These are phyloP conservation scores for Pythium rishiriense DNA, from an alignment of 352 stramenopile genomes.

Conservation along the genomic window DNA sequence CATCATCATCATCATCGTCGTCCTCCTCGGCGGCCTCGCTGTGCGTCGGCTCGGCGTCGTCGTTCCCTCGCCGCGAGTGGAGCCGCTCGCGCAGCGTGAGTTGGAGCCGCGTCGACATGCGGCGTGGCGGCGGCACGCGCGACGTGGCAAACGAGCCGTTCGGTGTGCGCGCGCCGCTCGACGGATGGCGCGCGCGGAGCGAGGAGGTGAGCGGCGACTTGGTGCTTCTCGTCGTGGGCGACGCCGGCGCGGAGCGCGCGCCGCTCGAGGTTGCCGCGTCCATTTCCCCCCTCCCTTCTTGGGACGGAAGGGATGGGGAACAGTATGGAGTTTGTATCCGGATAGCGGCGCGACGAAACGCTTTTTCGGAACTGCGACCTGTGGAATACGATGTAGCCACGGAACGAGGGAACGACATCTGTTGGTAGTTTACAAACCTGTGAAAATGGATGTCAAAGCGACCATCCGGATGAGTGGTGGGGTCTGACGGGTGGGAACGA, in stretches of 20 bases:
- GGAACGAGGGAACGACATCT: no score
- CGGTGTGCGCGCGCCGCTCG: neutral
- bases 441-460: no score
- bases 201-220: neutral
- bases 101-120: constrained; percentile 29
- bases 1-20: constrained; percentile 4
- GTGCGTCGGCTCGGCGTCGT: neutral
- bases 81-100: constrained; percentile 25
- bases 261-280: neutral
- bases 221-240: neutral
- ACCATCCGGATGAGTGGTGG: no score
- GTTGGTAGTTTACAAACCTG: no score
- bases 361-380: no score
- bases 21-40: neutral
- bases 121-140: constrained; percentile 16
- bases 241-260: neutral
- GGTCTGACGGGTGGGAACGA: no score
- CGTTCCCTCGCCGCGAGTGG: constrained; percentile 9
- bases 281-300: neutral
- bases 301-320: no score
- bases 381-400: no score
- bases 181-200: constrained; percentile 1
- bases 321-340: no score
- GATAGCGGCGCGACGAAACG: no score
- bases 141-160: neutral